These are phyloP conservation scores for Lentinula sp. DNA, from an alignment of 768 basidiomycete genomes.

Conservation along the genomic window DNA sequence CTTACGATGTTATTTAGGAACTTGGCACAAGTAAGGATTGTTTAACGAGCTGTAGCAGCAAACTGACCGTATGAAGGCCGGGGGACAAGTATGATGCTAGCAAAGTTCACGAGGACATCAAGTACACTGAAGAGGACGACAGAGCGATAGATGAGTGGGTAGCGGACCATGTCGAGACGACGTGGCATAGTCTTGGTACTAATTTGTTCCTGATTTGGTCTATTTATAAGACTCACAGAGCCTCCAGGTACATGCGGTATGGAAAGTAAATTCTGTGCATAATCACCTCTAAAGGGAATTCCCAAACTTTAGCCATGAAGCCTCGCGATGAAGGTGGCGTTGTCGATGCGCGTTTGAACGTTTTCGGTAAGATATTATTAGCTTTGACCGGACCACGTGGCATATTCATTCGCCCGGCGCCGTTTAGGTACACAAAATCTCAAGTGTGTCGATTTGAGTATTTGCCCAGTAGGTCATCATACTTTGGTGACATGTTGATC, in stretches of 20 bases:
- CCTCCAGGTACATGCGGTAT: slow-evolving; percentile 36
- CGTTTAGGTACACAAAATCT: slow-evolving; percentile 50
- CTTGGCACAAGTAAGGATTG: slow-evolving; percentile 42
- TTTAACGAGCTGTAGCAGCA: too few relatives aligned
- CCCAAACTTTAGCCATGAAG: slow-evolving; percentile 47
- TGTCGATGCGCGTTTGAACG: slow-evolving; percentile 56
- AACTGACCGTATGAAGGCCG: slow-evolving; percentile 25
- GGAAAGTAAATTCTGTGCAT: not conserved
- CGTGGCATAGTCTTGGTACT: slow-evolving; percentile 66
- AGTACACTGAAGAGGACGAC: slow-evolving; percentile 64
- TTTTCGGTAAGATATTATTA: slow-evolving; percentile 32
- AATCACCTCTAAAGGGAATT: not conserved
- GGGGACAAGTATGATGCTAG: slow-evolving; percentile 43
- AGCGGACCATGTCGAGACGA: slow-evolving; percentile 69
- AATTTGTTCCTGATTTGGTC: slow-evolving; percentile 1
- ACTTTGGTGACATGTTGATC: not conserved
- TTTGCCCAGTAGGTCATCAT: slow-evolving; percentile 51
- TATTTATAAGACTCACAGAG: not conserved
- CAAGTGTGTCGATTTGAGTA: slow-evolving; percentile 63
- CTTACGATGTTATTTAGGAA: slow-evolving; percentile 21
- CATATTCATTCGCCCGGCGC: not conserved
- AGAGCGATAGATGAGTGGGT: slow-evolving; percentile 70
- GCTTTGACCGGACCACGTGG: not conserved
- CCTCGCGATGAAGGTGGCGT: slow-evolving; percentile 61
- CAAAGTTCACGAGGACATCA: slow-evolving; percentile 60